These are phyloP conservation scores for Brassica cretica DNA, from an alignment of 345 rosid genomes.

Conservation along the genomic window DNA sequence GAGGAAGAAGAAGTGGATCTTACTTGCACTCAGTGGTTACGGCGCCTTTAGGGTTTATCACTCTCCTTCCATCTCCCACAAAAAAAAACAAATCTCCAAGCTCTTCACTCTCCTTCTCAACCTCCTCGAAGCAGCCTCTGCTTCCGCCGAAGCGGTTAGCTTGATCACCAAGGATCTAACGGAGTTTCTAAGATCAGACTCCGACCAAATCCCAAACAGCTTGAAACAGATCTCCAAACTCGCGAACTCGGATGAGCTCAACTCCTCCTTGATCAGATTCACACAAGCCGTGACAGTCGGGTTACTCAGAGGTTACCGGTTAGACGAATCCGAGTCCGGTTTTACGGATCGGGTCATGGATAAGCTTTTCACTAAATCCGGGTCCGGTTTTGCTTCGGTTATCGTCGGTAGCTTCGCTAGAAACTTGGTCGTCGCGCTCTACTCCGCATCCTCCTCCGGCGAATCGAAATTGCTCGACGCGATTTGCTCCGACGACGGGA, in stretches of 20 bases:
- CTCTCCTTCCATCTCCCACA: conserved; percentile 52
- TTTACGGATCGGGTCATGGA: conserved; percentile 58
- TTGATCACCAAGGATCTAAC: conserved; percentile 59
- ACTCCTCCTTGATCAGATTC: conserved; percentile 44
- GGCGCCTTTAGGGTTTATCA: conserved; percentile 63
- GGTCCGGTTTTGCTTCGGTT: conserved; percentile 70
- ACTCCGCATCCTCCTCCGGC: conserved; percentile 16
- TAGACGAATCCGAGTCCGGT: conserved; percentile 37
- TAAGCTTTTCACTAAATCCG: conserved; percentile 62
- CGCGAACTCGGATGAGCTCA: conserved; percentile 57
- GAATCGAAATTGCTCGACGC: conserved; percentile 46
- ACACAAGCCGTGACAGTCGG: conserved; percentile 64
- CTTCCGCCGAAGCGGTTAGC: conserved; percentile 54
- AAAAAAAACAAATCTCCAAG: conserved; percentile 51
- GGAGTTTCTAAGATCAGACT: conserved; percentile 58
- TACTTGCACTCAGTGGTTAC: conserved; percentile 51
- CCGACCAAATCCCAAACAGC: conserved; percentile 71
- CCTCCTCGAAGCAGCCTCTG: conserved; percentile 57
- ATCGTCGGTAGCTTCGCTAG: conserved; percentile 84
- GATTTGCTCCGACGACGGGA: conserved; percentile 49
- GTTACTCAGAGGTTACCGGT: conserved; percentile 44
- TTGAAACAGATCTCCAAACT: conserved; percentile 71
- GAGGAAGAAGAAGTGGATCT: conserved; percentile 61
- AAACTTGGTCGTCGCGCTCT: conserved; percentile 58
- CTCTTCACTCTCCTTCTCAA: conserved; percentile 54